Base-by-base conservation (phyloP, 83 land plant genomes). In the Diphasiastrum complanatum region DNA sequence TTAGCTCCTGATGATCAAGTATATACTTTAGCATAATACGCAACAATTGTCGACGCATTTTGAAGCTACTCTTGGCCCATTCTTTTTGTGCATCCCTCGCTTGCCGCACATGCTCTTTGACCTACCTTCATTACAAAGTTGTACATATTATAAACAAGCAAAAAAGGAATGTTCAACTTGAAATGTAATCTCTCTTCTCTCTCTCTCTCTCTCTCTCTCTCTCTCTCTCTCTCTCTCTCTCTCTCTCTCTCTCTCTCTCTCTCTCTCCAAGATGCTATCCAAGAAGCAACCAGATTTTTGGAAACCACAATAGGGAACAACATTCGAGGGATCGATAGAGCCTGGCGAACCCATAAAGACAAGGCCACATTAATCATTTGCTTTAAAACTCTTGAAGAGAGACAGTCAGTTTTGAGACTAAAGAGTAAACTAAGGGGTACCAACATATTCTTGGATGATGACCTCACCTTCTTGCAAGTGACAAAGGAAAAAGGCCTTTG, bases 1-100 rank as follows among this genome's bases (percentile, higher is more conserved):
- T 89, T 47, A 86, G 85, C 70, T 83, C 85, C 72, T 89, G 96
- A 60, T 89, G 85, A 58, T 89, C 88, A 75, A 89, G 78, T 25
- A 86, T 83, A 55, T 86, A 89, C 66, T 83, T 89, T 38, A 89
- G 65, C 55, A 89, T 71, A 20, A 89, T 81, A 33, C 96, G 73
- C 43, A 89, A 48, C 55, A 89, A 74, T 47, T 57, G 83, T 12
- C 96, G 82, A 48, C 96, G 83, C 71, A 86, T 81, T 62, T 79
- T 75, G 75, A 89, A 89, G 61, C 78, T 79, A 63, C 92, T 86
- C 34, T 71, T 74, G 55, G 79, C 88, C 96, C 92, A 89, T 45
- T 64, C 58, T 62, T 79, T 81, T 61, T 89, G 96, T n/a, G 96
- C 96, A 47, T 79, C 74, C 64, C 96, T 83, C 47, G 96, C 87